Evolutionary conservation across 768 basidiomycete species (phyloP).

Genomic region (Tephrocybe sp.): DNA sequence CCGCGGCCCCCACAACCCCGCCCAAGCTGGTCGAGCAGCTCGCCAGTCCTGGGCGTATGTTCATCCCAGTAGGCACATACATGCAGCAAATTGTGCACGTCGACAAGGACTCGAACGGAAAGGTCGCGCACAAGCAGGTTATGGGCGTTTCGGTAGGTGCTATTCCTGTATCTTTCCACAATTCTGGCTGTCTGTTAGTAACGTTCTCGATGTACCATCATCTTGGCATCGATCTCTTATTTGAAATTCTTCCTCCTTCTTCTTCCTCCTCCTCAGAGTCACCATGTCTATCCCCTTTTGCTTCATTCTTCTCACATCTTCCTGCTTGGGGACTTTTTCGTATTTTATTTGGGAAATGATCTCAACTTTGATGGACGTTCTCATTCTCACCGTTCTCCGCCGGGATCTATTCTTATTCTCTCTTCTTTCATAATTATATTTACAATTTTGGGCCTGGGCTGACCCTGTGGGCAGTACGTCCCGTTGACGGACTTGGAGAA

Average conservation of each 20-base stretch:
- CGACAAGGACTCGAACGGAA: constrained; percentile 75
- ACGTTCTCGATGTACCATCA: neutral
- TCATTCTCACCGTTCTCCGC: neutral
- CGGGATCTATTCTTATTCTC: neutral
- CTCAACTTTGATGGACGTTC: too few relatives aligned
- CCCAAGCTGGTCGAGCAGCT: constrained; percentile 75
- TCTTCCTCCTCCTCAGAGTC: too few relatives aligned
- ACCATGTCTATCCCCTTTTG: too few relatives aligned
- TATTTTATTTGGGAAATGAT: too few relatives aligned
- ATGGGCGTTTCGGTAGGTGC: constrained; percentile 80
- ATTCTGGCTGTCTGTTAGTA: too few relatives aligned
- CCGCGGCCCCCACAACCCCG: constrained; percentile 80
- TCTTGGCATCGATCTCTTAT: too few relatives aligned
- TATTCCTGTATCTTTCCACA: too few relatives aligned
- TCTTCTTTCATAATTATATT: neutral
- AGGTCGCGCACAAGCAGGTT: constrained; percentile 59
- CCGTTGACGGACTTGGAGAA: constrained; percentile 64
- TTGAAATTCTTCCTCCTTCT: too few relatives aligned
- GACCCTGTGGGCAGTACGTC: constrained; percentile 49
- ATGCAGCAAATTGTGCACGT: constrained; percentile 68
- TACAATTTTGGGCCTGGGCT: neutral
- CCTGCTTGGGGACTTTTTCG: too few relatives aligned
- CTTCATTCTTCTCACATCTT: too few relatives aligned
- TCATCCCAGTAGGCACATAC: constrained; percentile 82
- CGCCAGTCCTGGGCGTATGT: constrained; percentile 77